These are phyloP conservation scores for Simplicillium sp. DNA, from an alignment of 2,329 filamentous ascomycete genomes.

Conservation along the genomic window DNA sequence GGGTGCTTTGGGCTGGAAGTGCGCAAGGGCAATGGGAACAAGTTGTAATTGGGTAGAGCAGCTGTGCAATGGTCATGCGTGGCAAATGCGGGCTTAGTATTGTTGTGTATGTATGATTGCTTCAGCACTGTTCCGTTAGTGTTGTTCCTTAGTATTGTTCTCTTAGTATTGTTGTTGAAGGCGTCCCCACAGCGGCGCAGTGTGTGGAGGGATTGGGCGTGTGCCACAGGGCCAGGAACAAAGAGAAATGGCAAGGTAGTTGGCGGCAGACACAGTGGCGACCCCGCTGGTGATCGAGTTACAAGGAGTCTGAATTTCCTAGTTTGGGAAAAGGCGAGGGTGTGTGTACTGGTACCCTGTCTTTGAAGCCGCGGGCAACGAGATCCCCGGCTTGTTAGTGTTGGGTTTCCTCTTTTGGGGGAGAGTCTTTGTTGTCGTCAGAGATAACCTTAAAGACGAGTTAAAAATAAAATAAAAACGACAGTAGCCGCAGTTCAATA, in stretches of 20 bases:
- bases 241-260: too few species aligned
- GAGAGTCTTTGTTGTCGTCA: too few species aligned
- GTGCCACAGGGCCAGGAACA: too few species aligned
- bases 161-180: slow-evolving; percentile 15
- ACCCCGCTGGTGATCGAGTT: background rate
- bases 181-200: background rate
- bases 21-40: too few species aligned
- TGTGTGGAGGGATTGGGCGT: too few species aligned
- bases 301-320: background rate
- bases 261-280: too few species aligned
- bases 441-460: too few species aligned
- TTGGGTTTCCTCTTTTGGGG: too few species aligned
- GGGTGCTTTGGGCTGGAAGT: too few species aligned
- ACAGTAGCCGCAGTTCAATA: too few species aligned
- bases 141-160: slow-evolving; percentile 7
- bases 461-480: too few species aligned
- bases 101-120: background rate
- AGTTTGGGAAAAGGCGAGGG: background rate
- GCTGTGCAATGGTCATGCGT: background rate
- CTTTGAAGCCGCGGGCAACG: background rate
- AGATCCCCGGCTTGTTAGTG: background rate
- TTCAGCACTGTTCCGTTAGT: background rate
- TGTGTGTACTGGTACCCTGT: background rate
- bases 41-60: too few species aligned
- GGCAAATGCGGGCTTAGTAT: background rate